Evolutionary conservation across 495 filamentous ascomycete species (phyloP).

Genomic region (Podospora appendiculata): DNA sequence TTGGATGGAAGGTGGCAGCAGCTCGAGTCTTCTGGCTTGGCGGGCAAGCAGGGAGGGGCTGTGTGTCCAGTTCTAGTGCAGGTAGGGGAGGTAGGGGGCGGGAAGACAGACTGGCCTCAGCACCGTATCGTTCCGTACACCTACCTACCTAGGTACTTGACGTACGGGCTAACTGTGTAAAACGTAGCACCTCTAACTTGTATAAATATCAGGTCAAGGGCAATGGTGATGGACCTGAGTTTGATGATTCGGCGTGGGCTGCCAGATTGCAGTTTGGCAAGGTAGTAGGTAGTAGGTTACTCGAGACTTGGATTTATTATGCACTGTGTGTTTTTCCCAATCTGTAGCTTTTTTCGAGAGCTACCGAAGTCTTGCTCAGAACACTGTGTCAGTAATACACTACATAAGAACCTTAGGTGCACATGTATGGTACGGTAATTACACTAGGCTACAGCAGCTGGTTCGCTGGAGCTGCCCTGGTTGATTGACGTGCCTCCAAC

Average conservation of each 20-base stretch:
- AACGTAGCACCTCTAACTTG: neutral
- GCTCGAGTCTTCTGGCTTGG: too few species aligned
- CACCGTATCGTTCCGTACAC: neutral
- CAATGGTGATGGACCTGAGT: neutral
- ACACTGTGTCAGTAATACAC: neutral
- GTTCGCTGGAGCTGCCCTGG: neutral
- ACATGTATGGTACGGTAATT: neutral
- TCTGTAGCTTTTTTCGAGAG: neutral
- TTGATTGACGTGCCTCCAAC: neutral
- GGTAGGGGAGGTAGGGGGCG: neutral
- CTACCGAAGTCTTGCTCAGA: neutral
- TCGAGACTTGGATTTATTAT: neutral
- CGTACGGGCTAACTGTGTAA: neutral
- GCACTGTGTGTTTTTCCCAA: neutral
- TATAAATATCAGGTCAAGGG: neutral
- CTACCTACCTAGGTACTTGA: too few species aligned
- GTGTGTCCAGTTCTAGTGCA: neutral
- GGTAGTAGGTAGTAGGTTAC: neutral
- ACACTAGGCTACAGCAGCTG: neutral
- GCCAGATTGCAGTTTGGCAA: too few species aligned
- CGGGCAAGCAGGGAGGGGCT: too few species aligned
- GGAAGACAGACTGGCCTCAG: slow-evolving; percentile 24
- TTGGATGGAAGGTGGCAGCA: neutral
- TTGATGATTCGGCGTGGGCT: too few species aligned
- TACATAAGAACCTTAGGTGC: neutral